Evolutionary conservation across 1,284 basidiomycete species (phyloP).

Genomic region (Moniliophthora roreri): DNA sequence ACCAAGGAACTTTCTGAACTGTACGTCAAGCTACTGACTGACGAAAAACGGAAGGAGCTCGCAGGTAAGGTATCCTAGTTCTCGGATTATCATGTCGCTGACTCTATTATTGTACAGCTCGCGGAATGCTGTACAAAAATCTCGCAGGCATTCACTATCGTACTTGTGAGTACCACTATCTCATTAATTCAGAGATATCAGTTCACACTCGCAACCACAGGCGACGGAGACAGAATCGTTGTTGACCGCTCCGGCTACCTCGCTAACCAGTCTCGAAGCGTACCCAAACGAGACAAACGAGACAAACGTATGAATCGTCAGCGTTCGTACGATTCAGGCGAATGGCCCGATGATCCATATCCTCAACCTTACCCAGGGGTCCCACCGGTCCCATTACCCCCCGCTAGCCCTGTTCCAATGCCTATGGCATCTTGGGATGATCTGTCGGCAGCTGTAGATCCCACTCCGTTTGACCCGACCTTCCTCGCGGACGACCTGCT

Average conservation of each 20-base stretch:
- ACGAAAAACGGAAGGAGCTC: slow-evolving; percentile 1
- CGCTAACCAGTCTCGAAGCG: background rate
- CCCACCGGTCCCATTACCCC: too few relatives aligned
- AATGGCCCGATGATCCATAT: too few relatives aligned
- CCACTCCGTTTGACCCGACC: background rate
- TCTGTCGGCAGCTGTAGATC: too few relatives aligned
- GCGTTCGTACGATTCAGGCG: too few relatives aligned
- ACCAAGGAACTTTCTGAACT: background rate
- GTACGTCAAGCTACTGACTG: background rate
- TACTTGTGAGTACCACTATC: background rate
- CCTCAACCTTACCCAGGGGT: too few relatives aligned
- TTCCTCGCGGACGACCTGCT: background rate
- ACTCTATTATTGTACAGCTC: background rate
- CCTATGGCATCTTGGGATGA: too few relatives aligned
- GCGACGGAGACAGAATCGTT: background rate
- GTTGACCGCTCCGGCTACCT: background rate
- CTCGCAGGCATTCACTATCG: background rate
- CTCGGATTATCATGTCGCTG: background rate
- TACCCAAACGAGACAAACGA: background rate
- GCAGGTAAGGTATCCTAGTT: background rate
- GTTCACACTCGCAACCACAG: too few relatives aligned
- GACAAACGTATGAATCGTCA: background rate
- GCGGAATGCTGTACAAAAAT: slow-evolving; percentile 1
- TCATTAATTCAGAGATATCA: too few relatives aligned
- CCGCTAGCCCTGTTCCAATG: too few relatives aligned